Percentiles rank a stretch among this genome's conserved stretches.
Evolutionary conservation across 2,329 filamentous ascomycete genomes (phyloP).

Genomic region (Penicillium freii): DNA sequence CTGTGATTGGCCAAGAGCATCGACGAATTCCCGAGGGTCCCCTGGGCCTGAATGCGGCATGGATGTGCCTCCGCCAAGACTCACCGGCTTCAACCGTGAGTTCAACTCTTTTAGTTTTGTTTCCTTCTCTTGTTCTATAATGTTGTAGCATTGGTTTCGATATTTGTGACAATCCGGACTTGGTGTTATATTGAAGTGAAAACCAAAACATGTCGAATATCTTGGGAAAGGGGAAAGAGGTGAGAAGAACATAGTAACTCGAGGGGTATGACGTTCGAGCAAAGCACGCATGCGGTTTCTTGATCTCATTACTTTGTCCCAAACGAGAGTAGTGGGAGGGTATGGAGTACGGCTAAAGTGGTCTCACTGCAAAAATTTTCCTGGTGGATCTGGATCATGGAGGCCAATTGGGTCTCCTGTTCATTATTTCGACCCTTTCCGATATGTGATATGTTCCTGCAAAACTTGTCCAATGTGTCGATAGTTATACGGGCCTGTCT

Average conservation of each 20-base stretch:
- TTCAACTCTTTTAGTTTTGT: not conserved
- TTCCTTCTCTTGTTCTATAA: not conserved
- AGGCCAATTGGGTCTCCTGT: not conserved
- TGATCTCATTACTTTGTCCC: not conserved
- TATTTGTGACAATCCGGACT: too few relatives aligned
- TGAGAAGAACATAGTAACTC: not conserved
- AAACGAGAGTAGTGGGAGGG: not conserved
- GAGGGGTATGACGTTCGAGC: not conserved
- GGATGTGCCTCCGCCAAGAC: constrained; percentile 11
- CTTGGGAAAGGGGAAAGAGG: not conserved
- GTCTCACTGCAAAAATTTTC: constrained; percentile 4
- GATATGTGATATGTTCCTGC: not conserved
- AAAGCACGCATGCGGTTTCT: not conserved
- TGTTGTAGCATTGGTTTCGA: not conserved
- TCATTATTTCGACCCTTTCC: not conserved
- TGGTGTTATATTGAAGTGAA: too few relatives aligned
- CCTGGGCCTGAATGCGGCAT: constrained; percentile 17
- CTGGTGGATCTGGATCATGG: constrained; percentile 1
- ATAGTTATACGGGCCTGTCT: not conserved
- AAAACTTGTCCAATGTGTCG: too few relatives aligned
- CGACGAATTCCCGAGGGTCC: not conserved
- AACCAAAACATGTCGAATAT: not conserved
- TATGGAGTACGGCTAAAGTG: not conserved
- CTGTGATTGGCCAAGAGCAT: not conserved
- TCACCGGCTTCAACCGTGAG: not conserved